A percentile compares a stretch with the other conserved stretches of the same genome.
These are phyloP conservation scores for Garcia nutans DNA, from an alignment of 345 rosid genomes.

Conservation along the genomic window DNA sequence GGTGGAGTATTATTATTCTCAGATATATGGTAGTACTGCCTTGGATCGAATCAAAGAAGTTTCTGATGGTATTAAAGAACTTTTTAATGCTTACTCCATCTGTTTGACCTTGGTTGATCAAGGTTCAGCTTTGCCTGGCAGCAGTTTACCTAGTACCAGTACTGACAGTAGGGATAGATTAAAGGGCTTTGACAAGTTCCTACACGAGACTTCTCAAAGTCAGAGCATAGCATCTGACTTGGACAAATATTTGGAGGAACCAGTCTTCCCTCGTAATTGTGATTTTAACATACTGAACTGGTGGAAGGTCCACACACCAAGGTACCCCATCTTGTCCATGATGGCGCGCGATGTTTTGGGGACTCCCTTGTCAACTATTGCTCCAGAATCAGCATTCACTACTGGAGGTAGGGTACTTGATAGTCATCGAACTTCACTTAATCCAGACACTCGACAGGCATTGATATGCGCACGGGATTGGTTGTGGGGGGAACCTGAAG, in stretches of 20 bases:
- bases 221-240: conserved; percentile 61
- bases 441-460: conserved; percentile 70
- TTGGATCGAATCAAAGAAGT: conserved; percentile 81
- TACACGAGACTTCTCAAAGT: conserved; percentile 78
- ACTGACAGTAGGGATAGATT: conserved; percentile 66
- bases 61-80: conserved; percentile 74
- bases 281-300: conserved; percentile 84
- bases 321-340: conserved; percentile 89
- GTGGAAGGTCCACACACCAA: conserved; percentile 98
- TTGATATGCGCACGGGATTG: conserved; percentile 85
- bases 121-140: conserved; percentile 74
- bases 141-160: conserved; percentile 56
- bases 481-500: conserved; percentile 61
- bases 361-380: conserved; percentile 70
- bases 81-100: conserved; percentile 75
- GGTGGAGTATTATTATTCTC: conserved; percentile 90
- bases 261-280: conserved; percentile 75
- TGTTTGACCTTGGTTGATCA: conserved; percentile 72
- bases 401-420: conserved; percentile 59
- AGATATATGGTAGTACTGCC: conserved; percentile 90
- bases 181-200: conserved; percentile 88
- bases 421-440: conserved; percentile 51
- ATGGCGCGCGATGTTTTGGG: conserved; percentile 92
- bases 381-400: conserved; percentile 53
- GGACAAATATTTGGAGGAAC: conserved; percentile 89